phyloP scores from a whole-genome alignment of 371 early-diverging fungal genomes.

The Actinomortierella wolfii region DNA sequence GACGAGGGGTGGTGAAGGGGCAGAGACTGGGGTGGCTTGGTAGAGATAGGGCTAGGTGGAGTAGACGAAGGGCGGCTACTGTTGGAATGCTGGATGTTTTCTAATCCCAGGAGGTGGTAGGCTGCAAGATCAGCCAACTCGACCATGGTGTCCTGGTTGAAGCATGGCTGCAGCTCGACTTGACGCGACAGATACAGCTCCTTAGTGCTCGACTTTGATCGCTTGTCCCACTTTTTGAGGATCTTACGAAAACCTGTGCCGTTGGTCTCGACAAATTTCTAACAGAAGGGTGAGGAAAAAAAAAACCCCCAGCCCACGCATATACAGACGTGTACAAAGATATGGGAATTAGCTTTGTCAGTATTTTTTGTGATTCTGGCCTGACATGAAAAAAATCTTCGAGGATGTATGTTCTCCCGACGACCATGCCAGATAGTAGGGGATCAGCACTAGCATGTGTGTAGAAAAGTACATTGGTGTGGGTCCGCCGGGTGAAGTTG shows the following conservation, averaged over 20 bases:
- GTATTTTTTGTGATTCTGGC: not conserved
- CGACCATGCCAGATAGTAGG: too few species aligned
- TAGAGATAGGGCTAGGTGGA: conserved; percentile 28
- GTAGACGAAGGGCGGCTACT: conserved; percentile 23
- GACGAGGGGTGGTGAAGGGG: conserved; percentile 13
- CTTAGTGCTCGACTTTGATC: conserved; percentile 91
- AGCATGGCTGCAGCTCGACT: conserved; percentile 94
- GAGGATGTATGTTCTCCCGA: not conserved
- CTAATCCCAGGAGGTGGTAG: conserved; percentile 39
- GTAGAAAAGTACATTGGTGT: not conserved
- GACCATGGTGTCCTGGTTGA: conserved; percentile 88
- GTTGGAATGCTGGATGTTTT: conserved; percentile 15
- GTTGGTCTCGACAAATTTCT: conserved; percentile 96
- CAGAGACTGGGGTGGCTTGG: conserved; percentile 15
- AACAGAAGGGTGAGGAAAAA: conserved; percentile 3
- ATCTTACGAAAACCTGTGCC: conserved; percentile 96
- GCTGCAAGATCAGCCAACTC: conserved; percentile 86
- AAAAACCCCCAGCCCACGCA: too few species aligned
- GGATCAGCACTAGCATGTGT: too few species aligned
- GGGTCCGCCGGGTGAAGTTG: not conserved
- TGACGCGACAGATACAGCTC: conserved; percentile 94
- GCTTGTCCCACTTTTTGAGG: conserved; percentile 98
- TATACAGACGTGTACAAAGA: too few species aligned
- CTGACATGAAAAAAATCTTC: not conserved
- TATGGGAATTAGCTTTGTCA: not conserved